Base-by-base conservation (phyloP, 1,284 basidiomycete species). In the Apiotrichum siamense region DNA sequence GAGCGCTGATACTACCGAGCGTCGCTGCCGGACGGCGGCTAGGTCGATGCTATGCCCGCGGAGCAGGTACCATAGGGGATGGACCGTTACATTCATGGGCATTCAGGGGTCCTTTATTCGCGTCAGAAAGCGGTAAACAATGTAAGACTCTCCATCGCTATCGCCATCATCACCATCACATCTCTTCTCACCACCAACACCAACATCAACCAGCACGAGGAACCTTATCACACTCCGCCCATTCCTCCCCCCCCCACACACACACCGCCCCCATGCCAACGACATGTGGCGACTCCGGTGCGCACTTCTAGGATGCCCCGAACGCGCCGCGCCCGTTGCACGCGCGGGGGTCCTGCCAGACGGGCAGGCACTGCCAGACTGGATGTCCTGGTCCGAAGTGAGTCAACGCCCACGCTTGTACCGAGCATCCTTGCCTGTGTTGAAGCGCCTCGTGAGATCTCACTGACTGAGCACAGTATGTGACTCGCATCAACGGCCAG, bases 291-390 rank as follows among this genome's bases (percentile, higher is more conserved):
- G 41, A 12, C 32, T 57, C 5, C 53, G 55, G 55, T 57, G 55
- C 46, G 50, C 48, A 18, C 11, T 57, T 15, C 45, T 57, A 32
- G 51, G 55, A 37, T 57, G 55, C 43, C 50, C 25, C 39, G 32
- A 33, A 15, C 42, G 18, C 23, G 35, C n/a, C 3, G 18, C 40
- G 48, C 10, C 10, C 17, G n/a, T 20, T 20, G 17, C 40, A 3
- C 27, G 40, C n/a, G 42, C 25, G 4, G 49, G 52, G 33, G 26
- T 50, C 42, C 55, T 49, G 33, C 62, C 62, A 12, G 52, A 64
- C 38, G 62, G 62, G 3, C 62, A 64, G 42, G 50, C 29, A 24
- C 45, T 64, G 13, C 62, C 62, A 37, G 56, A 56, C 31, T 64
- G 62, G 62, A 49, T 64, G 32, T 52, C 58, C 1, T 64, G 58